These are phyloP conservation scores for Chrysosporium keratinophilum DNA, from an alignment of 2,329 filamentous ascomycete genomes.

Conservation along the genomic window DNA sequence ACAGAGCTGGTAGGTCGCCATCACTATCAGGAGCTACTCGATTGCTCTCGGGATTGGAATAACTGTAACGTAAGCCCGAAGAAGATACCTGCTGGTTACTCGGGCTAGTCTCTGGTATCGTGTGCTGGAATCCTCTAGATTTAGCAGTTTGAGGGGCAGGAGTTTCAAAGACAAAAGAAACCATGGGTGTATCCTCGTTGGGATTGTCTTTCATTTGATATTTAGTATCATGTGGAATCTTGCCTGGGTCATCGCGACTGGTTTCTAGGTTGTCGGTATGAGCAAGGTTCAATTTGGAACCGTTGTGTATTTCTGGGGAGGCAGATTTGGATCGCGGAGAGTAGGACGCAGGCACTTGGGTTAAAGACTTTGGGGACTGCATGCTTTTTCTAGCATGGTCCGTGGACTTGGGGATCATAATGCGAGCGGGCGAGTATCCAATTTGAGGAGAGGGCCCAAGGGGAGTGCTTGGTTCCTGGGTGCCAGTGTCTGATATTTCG, in stretches of 20 bases:
- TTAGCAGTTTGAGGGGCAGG: slow-evolving; percentile 24
- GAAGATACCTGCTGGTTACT: slow-evolving; percentile 14
- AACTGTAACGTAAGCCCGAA: not conserved
- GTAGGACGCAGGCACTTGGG: not conserved
- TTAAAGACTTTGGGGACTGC: not conserved
- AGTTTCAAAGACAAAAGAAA: slow-evolving; percentile 33
- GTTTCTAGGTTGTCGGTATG: not conserved
- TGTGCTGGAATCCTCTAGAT: slow-evolving; percentile 19
- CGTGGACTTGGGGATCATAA: not conserved
- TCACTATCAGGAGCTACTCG: not conserved
- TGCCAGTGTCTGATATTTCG: not conserved
- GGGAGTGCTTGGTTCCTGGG: not conserved
- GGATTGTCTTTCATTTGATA: not conserved
- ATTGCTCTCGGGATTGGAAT: not conserved
- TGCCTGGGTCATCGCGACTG: not conserved
- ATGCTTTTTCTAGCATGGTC: not conserved
- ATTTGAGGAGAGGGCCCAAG: not conserved
- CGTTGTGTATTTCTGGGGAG: not conserved
- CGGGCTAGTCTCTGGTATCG: slow-evolving; percentile 28
- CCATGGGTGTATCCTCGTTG: slow-evolving; percentile 30
- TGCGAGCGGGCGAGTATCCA: not conserved
- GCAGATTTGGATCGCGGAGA: not conserved
- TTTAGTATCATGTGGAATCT: not conserved
- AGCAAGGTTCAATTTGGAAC: not conserved
- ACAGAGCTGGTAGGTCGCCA: slow-evolving; percentile 1